Evolutionary conservation across 768 basidiomycete genomes (phyloP), one percentile per base, ranked within the genome.

Genomic region (Termitomyces sp.): DNA sequence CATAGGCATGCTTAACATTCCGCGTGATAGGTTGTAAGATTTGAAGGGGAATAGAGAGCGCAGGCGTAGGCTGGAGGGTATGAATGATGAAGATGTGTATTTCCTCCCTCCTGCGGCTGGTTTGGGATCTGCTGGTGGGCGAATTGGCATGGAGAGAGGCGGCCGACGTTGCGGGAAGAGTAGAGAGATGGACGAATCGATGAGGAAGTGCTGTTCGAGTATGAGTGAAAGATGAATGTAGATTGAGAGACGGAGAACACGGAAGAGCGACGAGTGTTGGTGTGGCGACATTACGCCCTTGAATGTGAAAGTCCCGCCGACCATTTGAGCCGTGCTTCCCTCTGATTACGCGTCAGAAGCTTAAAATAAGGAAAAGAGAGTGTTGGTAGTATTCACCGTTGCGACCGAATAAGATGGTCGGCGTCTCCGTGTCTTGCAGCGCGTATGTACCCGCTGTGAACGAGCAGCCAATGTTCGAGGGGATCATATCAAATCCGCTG

Each of bases 231-330:
- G 76, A 65, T 86, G 82, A 9, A 78, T 68, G 67, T 84, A 88
- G 15, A 84, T 72, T 0, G 80, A 67, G 10, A 88, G 65, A 15
- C 82, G 79, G 15, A 91, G 81, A 17, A 83, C 72, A 48, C 76
- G 78, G 52, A 72, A 70, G 0, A 91, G 76, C 0, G 77, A 60
- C 3, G 66, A 63, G 63, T 86, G 77, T 57, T 84, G 80, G 4
- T 67, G 37, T 1, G 72, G 67, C 1, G 82, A 80, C 12, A 70
- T 70, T 14, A 81, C 65, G 10, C 82, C 85, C 62, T 74, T 76
- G 61, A 90, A 76, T 1, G 74, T 68, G 68, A 91, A 89, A 1
- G 82, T 86, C 0, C 88, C 88, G 5, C 88, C 88, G 8, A 89
- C 78, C 37, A 87, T 69, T 32, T 72, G 75, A 4, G 72, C 51